These are phyloP conservation scores for Tuctoria greenei DNA, from an alignment of 176 grass and related monocot genomes.

Conservation along the genomic window DNA sequence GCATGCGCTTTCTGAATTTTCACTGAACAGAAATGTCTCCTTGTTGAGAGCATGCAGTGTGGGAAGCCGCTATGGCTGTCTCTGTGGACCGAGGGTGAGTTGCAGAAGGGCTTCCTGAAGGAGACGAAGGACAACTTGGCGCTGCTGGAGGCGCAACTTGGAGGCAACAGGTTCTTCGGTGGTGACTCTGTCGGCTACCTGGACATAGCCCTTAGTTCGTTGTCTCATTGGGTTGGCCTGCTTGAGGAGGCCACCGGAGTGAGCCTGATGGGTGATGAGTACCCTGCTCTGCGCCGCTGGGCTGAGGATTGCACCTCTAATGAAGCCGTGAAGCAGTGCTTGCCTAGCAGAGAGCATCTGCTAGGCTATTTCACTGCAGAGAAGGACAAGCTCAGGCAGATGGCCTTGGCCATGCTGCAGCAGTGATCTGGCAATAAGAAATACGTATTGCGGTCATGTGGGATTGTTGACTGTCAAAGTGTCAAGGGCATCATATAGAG, in stretches of 20 bases:
- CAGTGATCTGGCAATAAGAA: background rate
- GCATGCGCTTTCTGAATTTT: background rate
- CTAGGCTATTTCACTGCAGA: constrained; percentile 17
- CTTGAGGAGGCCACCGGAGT: constrained; percentile 43
- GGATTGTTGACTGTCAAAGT: too few species aligned
- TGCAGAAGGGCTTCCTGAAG: constrained; percentile 25
- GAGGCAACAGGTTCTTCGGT: constrained; percentile 50
- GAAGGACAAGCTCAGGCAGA: constrained; percentile 8
- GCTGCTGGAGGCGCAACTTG: constrained; percentile 43
- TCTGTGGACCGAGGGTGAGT: constrained; percentile 48
- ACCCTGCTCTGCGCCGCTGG: constrained; percentile 42
- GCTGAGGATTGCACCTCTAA: constrained; percentile 16
- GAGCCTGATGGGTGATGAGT: constrained; percentile 24
- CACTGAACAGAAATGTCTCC: background rate
- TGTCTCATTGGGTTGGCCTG: constrained; percentile 41
- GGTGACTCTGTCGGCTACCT: constrained; percentile 40
- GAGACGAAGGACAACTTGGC: constrained; percentile 42
- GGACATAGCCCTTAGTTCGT: constrained; percentile 29
- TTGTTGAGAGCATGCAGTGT: constrained; percentile 22
- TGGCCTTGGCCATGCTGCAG: background rate
- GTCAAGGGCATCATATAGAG: too few species aligned
- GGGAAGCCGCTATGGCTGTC: constrained; percentile 6
- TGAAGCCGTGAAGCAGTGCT: constrained; percentile 19
- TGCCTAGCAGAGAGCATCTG: constrained; percentile 37
- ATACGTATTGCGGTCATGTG: background rate